Base-by-base conservation (phyloP, 1,139 yeast genomes). In the Magnusiomyces sp. region DNA sequence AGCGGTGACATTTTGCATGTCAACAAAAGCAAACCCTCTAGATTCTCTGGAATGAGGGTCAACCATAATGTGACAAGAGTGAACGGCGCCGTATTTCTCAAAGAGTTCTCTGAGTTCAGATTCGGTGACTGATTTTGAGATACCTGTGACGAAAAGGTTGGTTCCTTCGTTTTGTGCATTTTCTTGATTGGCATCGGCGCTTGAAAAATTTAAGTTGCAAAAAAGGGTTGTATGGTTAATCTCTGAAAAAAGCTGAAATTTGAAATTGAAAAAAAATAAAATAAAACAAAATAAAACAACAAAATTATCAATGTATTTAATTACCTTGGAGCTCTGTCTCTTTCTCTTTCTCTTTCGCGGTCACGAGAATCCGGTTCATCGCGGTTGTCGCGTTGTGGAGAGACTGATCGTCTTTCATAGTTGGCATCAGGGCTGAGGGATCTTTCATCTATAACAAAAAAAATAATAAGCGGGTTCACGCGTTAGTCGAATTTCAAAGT, bases 11-110 rank as follows among this genome's bases (percentile, higher is more conserved):
- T 61, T 62, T 20, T 52, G 61, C 65, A 67, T 64, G 53, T 65
- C 61, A 48, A 68, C 70, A 50, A 68, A 68, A 2, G 71, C 72
- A 53, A 69, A 68, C 1, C 72, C 72, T 40, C 72, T 59, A 2
- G 72, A 64, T 50, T 66, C 71, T 16, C 62, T 53, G 9, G 70
- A 56, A 54, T 68, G 71, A 11, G 72, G 72, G 53, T 68, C 72
- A 31, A 56, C 51, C 69, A 68, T 64, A 53, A 68, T 67, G 50
- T 67, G 69, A 54, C 62, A 59, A 50, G 62, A 63, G 45, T 59
- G 65, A 27, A 68, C 71, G 19, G 56, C 51, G 36, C 72, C 72
- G 50, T 59, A 60, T 50, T 62, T 62, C 44, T 61, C 46, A 51
- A 67, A 68, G 31, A 67, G 52, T 20, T 67, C 70, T 39, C 57